Evolutionary conservation across 2,329 filamentous ascomycete species (phyloP).

Genomic region (Claviceps capensis): DNA sequence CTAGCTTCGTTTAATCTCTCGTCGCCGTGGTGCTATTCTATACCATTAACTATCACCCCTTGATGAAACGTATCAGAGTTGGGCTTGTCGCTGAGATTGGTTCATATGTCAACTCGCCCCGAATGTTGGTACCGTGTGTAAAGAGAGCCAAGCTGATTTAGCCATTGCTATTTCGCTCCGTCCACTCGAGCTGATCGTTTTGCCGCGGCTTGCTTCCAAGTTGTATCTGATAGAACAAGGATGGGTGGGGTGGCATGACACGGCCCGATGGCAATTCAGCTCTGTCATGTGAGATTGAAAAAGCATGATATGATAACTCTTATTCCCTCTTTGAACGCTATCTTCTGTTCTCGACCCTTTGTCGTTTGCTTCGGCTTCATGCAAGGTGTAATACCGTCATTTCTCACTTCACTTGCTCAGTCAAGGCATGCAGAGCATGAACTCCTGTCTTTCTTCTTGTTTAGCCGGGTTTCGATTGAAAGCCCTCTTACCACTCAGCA

Average conservation of each 20-base stretch:
- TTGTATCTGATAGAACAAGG: slow-evolving; percentile 28
- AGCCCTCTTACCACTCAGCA: background rate
- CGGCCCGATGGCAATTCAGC: slow-evolving; percentile 20
- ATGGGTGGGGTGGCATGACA: slow-evolving; percentile 12
- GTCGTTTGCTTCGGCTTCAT: background rate
- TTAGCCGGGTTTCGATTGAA: background rate
- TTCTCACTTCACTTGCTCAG: background rate
- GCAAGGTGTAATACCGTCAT: background rate
- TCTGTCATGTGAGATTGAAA: slow-evolving; percentile 2
- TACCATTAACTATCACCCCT: slow-evolving; percentile 37
- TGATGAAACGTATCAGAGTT: slow-evolving; percentile 44
- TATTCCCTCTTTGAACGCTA: background rate
- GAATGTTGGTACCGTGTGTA: slow-evolving; percentile 44
- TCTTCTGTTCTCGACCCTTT: background rate
- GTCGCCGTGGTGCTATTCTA: slow-evolving; percentile 45
- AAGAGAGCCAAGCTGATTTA: slow-evolving; percentile 38
- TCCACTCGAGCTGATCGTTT: slow-evolving; percentile 38
- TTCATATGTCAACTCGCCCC: slow-evolving; percentile 26
- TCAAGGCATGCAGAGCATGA: background rate
- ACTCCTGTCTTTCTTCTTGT: background rate
- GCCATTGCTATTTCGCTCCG: slow-evolving; percentile 42
- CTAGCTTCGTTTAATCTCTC: slow-evolving; percentile 27
- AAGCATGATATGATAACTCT: background rate
- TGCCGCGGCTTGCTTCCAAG: slow-evolving; percentile 30
- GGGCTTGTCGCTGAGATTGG: slow-evolving; percentile 44